Base-by-base conservation (phyloP, 2,329 filamentous ascomycete species). In the Dryadomyces quercus-mongolicae region DNA sequence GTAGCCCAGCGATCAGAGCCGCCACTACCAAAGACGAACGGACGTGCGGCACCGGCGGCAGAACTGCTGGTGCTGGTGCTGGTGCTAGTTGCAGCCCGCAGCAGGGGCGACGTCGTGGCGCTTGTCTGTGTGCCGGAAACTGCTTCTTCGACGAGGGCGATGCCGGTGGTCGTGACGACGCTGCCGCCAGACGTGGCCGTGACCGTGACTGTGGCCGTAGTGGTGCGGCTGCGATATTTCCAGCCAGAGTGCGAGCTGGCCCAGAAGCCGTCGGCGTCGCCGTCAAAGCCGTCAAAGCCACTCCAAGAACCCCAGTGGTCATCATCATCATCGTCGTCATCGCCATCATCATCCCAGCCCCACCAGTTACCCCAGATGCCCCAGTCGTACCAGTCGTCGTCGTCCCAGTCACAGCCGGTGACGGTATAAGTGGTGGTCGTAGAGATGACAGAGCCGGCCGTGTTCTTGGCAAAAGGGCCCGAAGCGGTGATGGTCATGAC, bases 361-460 rank as follows among this genome's bases (percentile, higher is more conserved):
- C 68, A 66, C 34, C 67, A 68, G 67, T 68, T 70, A 31, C 66
- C 70, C 5, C 67, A 68, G 56, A 67, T 66, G 31, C 63, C 62
- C 6, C 70, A 69, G 42, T 69, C 68, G 40, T 67, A 66, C 70
- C 70, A 72, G 0, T 68, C 68, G n/a, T 66, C 68, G 2, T 68
- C 69, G 57, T 64, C 62, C 64, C 68, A 73, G 31, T 67, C 64
- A 57, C 71, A 73, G 1, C 70, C 70, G 1, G 70, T 72, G 3
- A 73, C 67, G 22, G 71, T 73, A 55, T 68, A 70, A 18, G 64
- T 65, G 45, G 67, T 66, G 48, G 67, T 68, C 2, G 66, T 62
- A 65, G 67, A 71, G 49, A 68, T 70, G 47, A 51, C 58, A 21
- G 47, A 48, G 43, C 25, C 55, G n/a, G 49, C 53, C 22, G 58